A percentile compares a stretch with the other conserved stretches of the same genome.
Conservation (phyloP, 2,329 filamentous ascomycete species). For the Monosporascus sp. region DNA sequence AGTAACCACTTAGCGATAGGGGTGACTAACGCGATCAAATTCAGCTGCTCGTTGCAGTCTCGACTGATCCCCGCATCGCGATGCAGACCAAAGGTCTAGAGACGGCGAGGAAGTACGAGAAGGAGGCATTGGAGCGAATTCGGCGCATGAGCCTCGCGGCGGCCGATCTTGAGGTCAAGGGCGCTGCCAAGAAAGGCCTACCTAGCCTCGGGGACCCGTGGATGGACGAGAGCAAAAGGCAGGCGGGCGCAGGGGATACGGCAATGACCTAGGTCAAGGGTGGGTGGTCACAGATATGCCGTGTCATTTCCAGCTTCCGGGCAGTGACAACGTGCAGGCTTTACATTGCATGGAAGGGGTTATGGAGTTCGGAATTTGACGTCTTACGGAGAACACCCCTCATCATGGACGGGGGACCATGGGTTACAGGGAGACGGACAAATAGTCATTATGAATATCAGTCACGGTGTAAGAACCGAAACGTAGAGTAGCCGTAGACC, state of each 20-base stretch:
- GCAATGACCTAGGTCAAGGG: slow-evolving; percentile 5
- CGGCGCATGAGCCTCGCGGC: slow-evolving; percentile 70
- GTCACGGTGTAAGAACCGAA: background rate
- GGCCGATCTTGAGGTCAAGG: slow-evolving; percentile 67
- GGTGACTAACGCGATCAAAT: slow-evolving; percentile 8
- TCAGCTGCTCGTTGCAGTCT: slow-evolving; percentile 67
- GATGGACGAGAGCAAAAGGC: slow-evolving; percentile 13
- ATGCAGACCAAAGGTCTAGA: slow-evolving; percentile 67
- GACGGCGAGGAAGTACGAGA: slow-evolving; percentile 65
- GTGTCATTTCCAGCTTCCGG: too few relatives aligned
- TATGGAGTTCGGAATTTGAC: background rate
- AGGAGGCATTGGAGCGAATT: slow-evolving; percentile 69
- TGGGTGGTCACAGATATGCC: background rate
- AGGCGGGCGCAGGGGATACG: slow-evolving; percentile 5
- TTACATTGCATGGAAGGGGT: slow-evolving; percentile 1
- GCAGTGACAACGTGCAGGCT: background rate
- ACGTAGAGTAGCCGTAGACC: background rate
- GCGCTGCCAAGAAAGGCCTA: slow-evolving; percentile 15
- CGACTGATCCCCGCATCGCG: slow-evolving; percentile 58
- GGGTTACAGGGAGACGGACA: background rate
- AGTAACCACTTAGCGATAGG: too few relatives aligned
- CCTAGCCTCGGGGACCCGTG: slow-evolving; percentile 18
- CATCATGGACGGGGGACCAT: background rate
- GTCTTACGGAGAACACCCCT: background rate
- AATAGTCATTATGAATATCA: background rate